A percentile compares a stretch with the other conserved stretches of the same genome.
phyloP scores from a whole-genome alignment of 2,329 filamentous ascomycete species.

The Fusarium veterinarium region DNA sequence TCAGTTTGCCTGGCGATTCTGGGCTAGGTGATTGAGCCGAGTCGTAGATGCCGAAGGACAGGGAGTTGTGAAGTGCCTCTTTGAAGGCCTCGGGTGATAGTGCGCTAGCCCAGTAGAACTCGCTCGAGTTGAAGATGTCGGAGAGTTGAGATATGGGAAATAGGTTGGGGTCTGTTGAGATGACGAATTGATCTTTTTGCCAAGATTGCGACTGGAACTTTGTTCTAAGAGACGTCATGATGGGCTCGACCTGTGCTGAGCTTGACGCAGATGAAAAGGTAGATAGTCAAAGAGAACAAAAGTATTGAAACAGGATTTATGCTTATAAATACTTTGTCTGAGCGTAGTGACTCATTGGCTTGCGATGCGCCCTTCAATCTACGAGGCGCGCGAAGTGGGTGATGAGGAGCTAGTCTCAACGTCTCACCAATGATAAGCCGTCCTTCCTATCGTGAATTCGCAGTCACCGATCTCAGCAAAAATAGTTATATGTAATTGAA shows the following conservation, averaged over 20 bases:
- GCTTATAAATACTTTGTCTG: neutral
- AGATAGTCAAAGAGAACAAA: rapidly evolving
- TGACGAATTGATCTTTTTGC: constrained; percentile 60
- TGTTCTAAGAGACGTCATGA: neutral
- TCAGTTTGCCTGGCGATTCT: constrained; percentile 5
- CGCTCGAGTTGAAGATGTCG: constrained; percentile 59
- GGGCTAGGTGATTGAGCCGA: neutral
- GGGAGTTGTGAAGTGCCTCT: constrained; percentile 61
- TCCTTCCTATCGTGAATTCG: rapidly evolving
- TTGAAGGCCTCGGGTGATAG: constrained; percentile 57
- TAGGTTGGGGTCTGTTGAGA: constrained; percentile 65
- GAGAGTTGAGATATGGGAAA: constrained; percentile 62
- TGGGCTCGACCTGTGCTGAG: rapidly evolving
- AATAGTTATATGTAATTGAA: rapidly evolving
- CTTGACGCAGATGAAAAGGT: rapidly evolving
- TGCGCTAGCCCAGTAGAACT: constrained; percentile 66
- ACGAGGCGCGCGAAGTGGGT: neutral
- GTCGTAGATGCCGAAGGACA: constrained; percentile 67
- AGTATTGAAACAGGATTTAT: rapidly evolving
- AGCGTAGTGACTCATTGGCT: neutral
- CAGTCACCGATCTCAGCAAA: neutral
- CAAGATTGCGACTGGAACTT: constrained; percentile 43
- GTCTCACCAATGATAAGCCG: neutral
- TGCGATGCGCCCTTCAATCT: neutral
- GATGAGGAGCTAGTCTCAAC: rapidly evolving